Conservation (phyloP, 140 eudicot species). For the Bidens hawaiensis region DNA sequence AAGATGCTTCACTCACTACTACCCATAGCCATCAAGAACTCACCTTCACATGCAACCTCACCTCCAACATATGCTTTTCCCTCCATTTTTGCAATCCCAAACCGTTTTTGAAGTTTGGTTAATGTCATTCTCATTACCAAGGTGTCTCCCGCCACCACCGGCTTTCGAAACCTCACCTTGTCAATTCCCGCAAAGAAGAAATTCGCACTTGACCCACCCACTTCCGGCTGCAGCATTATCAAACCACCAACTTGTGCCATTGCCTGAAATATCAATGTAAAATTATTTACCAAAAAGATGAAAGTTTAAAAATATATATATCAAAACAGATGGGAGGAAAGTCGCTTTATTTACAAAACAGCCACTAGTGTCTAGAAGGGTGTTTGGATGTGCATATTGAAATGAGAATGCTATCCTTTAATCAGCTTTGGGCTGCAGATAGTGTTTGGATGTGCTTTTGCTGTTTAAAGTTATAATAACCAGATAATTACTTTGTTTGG, state of each 20-base stretch:
- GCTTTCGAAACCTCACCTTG: conserved; percentile 78
- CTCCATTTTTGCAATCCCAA: conserved; percentile 81
- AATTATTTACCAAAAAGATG: no score
- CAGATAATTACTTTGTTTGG: background rate
- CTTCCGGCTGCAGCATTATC: conserved; percentile 79
- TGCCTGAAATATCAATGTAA: conserved; percentile 41
- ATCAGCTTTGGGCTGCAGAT: background rate
- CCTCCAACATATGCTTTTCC: conserved; percentile 90
- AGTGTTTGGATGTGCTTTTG: background rate
- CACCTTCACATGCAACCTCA: conserved; percentile 79
- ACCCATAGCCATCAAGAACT: conserved; percentile 85
- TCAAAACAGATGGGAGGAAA: background rate
- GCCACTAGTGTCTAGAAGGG: background rate
- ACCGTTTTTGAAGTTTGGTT: conserved; percentile 67
- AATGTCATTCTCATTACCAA: conserved; percentile 79
- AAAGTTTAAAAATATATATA: background rate
- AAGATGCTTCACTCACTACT: conserved; percentile 26
- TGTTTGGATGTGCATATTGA: background rate
- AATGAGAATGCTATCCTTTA: no score
- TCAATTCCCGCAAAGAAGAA: conserved; percentile 89
- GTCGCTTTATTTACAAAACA: background rate
- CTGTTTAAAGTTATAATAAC: background rate
- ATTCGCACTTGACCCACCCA: conserved; percentile 63
- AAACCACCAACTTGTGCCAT: conserved; percentile 90
- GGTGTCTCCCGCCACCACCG: conserved; percentile 78